Evolutionary conservation across 164 flowering plant species (phyloP).

Genomic region (Buxus sempervirens): DNA sequence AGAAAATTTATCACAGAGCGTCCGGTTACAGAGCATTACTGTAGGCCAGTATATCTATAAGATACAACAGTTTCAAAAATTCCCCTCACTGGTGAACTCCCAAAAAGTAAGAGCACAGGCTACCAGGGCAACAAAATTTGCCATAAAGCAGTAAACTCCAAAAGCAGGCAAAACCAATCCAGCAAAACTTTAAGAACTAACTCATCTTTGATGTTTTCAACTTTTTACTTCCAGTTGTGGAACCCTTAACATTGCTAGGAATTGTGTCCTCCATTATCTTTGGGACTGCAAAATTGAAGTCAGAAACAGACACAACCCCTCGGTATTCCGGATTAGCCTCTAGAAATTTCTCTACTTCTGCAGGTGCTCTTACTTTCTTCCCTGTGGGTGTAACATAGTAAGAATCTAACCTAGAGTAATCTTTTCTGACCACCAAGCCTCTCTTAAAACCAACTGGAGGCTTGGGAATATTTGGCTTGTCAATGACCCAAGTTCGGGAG

Average conservation of each 20-base stretch:
- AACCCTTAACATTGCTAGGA: slow-evolving; percentile 28
- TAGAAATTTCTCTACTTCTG: slow-evolving; percentile 47
- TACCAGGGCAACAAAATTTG: too few relatives aligned
- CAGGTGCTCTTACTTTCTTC: slow-evolving; percentile 46
- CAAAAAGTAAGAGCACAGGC: too few relatives aligned
- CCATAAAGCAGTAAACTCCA: background rate
- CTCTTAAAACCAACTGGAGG: slow-evolving; percentile 73
- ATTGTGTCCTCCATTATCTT: slow-evolving; percentile 65
- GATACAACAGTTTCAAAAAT: too few relatives aligned
- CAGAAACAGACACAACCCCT: slow-evolving; percentile 23
- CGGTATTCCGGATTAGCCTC: slow-evolving; percentile 45
- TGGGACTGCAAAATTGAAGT: slow-evolving; percentile 57
- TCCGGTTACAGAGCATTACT: too few relatives aligned
- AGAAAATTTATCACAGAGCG: too few relatives aligned
- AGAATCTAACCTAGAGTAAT: slow-evolving; percentile 62
- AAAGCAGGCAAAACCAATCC: background rate
- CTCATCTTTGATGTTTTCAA: slow-evolving; percentile 14
- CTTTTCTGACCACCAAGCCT: slow-evolving; percentile 46
- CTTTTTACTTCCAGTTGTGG: slow-evolving; percentile 21
- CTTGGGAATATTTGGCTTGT: slow-evolving; percentile 74
- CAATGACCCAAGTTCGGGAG: slow-evolving; percentile 64
- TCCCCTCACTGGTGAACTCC: too few relatives aligned
- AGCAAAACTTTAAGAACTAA: slow-evolving; percentile 4
- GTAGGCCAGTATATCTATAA: too few relatives aligned
- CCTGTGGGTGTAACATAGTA: slow-evolving; percentile 58